phyloP scores from a whole-genome alignment of 1,284 basidiomycete genomes.

The Trametes pubescens region DNA sequence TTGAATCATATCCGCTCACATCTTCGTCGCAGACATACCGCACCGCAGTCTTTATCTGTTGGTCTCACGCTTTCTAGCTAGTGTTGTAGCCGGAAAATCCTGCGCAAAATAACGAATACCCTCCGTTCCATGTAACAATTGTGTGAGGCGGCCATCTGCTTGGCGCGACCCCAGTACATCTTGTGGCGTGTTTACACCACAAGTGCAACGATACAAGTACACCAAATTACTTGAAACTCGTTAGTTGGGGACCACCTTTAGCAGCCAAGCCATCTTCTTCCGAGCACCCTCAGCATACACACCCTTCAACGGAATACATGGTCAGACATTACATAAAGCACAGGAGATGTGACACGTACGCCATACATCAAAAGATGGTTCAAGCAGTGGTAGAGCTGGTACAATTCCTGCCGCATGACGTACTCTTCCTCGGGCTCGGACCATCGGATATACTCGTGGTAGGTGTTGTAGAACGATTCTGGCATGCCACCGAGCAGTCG shows the following conservation, averaged over 20 bases:
- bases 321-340: constrained; percentile 6
- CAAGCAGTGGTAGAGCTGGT: constrained; percentile 89
- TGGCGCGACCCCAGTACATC: too few relatives aligned
- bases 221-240: neutral
- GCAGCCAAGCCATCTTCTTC: constrained; percentile 62
- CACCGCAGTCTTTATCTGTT: too few relatives aligned
- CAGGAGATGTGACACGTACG: constrained; percentile 44
- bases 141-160: neutral
- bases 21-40: neutral
- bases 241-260: constrained; percentile 43
- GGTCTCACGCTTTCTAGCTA: too few relatives aligned
- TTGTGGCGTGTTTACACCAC: neutral
- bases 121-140: too few relatives aligned
- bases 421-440: constrained; percentile 77
- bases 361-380: constrained; percentile 84
- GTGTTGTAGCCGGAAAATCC: constrained; percentile 4
- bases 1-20: too few relatives aligned
- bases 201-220: neutral
- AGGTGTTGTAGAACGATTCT: constrained; percentile 74
- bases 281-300: constrained; percentile 63
- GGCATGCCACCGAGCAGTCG: constrained; percentile 88
- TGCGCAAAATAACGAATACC: constrained; percentile 6
- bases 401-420: constrained; percentile 73
- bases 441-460: constrained; percentile 75
- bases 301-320: constrained; percentile 46